Percentiles rank a stretch among this genome's conserved stretches.
Evolutionary conservation across 768 basidiomycete species (phyloP).

Genomic region (Xerocomellus chrysenteron): DNA sequence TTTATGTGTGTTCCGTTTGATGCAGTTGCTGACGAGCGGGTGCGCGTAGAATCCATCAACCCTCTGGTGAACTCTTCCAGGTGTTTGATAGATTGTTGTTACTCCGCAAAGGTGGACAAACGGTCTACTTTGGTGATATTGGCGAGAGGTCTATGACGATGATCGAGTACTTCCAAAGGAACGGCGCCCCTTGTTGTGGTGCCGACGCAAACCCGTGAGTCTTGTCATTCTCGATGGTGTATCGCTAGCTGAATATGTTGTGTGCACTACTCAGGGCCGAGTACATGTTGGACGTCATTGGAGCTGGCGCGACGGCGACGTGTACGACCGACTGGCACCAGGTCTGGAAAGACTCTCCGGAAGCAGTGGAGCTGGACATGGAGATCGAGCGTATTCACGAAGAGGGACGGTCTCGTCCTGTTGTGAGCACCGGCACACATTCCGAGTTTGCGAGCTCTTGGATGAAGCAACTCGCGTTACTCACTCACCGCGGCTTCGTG

Average conservation of each 20-base stretch:
- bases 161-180: slow-evolving; percentile 24
- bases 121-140: slow-evolving; percentile 62
- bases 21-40: background rate
- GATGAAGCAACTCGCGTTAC: slow-evolving; percentile 34
- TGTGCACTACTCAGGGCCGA: slow-evolving; percentile 35
- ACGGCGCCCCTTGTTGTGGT: slow-evolving; percentile 20
- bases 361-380: slow-evolving; percentile 36
- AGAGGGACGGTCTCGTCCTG: slow-evolving; percentile 31
- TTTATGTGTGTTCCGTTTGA: no score
- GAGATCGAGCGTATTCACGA: slow-evolving; percentile 46
- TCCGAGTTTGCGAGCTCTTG: slow-evolving; percentile 40
- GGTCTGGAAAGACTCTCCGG: slow-evolving; percentile 45
- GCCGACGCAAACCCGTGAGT: slow-evolving; percentile 26
- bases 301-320: slow-evolving; percentile 51
- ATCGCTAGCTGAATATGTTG: background rate
- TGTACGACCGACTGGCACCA: slow-evolving; percentile 48
- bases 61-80: slow-evolving; percentile 52
- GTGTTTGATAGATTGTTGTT: slow-evolving; percentile 50
- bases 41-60: slow-evolving; percentile 25
- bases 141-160: slow-evolving; percentile 23
- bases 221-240: no score
- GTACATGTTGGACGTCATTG: slow-evolving; percentile 53
- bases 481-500: slow-evolving; percentile 32
- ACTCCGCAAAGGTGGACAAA: slow-evolving; percentile 54
- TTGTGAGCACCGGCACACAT: slow-evolving; percentile 19